Base-by-base conservation (phyloP, 2,329 filamentous ascomycete genomes). In the Scorias spongiosa region DNA sequence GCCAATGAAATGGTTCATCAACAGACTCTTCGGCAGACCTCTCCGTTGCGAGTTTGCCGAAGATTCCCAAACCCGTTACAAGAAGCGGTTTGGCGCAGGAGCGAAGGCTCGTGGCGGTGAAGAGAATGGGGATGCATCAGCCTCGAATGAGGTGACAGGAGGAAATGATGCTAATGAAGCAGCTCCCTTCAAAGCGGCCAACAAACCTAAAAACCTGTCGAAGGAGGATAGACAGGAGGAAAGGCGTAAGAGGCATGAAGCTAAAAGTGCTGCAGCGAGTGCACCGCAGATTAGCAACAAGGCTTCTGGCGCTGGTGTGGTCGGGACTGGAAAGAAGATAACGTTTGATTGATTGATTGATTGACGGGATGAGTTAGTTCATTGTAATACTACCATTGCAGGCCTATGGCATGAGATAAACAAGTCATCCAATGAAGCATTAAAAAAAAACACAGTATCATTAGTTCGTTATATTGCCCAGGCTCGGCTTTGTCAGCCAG, bases 21-120 rank as follows among this genome's bases (percentile, higher is more conserved):
- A 93, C 65, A 76, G 79, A 55, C 73, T 95, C 44, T 70, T 82
- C 42, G 87, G 88, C 26, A 76, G 91, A 28, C 74, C 79, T 49
- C 71, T 98, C 52, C 84, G 89, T 60, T 79, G 91, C 61, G 89
- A 98, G 62, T 87, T 89, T 56, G 91, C 91, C 15, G 91, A 98
- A 66, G 91, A 96, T 62, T 78, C 88, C 46, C 79, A 85, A 53
- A 77, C 78, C 29, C 71, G 91, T 46, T 98, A 98, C 65, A 89
- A 89, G 69, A 98, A 96, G 71, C 78, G 91, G 1, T 96, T 83
- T 58, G 83, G 85, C 50, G 89, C 88, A 62, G 74, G 71, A 29
- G 46, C 42, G 6, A 51, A 54, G 50, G 30, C 41, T 5, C 29
- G 32, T 26, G 34, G 37, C 9, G 18, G 12, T 9, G n/a, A 39